Evolutionary conservation across 176 grass and related monocot species (phyloP).

Genomic region (Hordeum marinum): DNA sequence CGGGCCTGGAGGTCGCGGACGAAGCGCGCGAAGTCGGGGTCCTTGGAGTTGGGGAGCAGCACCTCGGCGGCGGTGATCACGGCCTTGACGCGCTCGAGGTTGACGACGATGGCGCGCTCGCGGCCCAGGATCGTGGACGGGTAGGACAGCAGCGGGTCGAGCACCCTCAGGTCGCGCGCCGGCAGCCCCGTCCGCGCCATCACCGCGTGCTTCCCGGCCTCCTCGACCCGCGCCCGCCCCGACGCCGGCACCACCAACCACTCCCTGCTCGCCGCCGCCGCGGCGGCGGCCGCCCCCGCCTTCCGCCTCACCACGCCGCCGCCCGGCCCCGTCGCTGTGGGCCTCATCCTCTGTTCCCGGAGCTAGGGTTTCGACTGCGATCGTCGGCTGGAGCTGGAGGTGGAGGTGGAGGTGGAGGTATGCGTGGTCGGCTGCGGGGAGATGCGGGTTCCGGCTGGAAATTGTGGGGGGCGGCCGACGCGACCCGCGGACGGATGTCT

Average conservation of each 20-base stretch:
- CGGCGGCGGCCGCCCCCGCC: constrained; percentile 33
- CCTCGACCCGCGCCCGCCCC: constrained; percentile 57
- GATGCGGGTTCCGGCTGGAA: not conserved
- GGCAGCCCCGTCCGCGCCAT: constrained; percentile 85
- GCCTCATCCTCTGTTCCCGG: constrained; percentile 25
- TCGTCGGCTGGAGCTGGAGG: not conserved
- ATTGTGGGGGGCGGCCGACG: no score
- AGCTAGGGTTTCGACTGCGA: constrained; percentile 13
- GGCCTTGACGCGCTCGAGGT: constrained; percentile 89
- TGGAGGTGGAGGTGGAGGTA: not conserved
- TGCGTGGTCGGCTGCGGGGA: not conserved
- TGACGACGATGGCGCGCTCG: constrained; percentile 85
- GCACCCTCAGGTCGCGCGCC: constrained; percentile 69
- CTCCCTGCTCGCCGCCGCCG: constrained; percentile 55
- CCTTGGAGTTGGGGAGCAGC: constrained; percentile 78
- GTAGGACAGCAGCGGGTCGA: constrained; percentile 77
- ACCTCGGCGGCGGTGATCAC: constrained; percentile 88
- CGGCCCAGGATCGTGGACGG: constrained; percentile 91
- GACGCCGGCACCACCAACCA: constrained; percentile 75
- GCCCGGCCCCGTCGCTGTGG: not conserved
- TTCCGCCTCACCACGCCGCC: constrained; percentile 48
- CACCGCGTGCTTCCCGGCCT: constrained; percentile 81
- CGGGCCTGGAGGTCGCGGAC: constrained; percentile 72
- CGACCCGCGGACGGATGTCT: not conserved
- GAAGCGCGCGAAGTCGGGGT: constrained; percentile 64